Evolutionary conservation across 1,284 basidiomycete genomes (phyloP), one percentile per base, ranked within the genome.

Genomic region (Pterulicium gracile): DNA sequence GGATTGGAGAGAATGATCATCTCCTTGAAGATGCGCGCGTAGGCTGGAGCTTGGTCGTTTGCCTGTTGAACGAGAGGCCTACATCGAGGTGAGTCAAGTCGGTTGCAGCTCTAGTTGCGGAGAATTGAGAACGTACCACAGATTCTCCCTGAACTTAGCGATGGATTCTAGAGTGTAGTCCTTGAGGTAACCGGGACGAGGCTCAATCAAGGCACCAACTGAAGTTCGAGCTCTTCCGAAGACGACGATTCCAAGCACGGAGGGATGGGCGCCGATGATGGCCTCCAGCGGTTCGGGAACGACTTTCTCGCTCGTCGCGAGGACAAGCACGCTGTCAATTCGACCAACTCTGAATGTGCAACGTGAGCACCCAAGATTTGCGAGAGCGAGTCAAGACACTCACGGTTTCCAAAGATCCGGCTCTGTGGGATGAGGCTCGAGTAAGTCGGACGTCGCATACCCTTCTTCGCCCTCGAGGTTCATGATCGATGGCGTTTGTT

Each of bases 1-100:
- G 45, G 42, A 1, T 54, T 54, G 0, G 60, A 52, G 24, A 68
- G 47, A 1, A 68, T 44, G 18, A 69, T 63, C 63, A 68, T 65
- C 44, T 67, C 68, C 46, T 68, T 67, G 54, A 63, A 68, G 18
- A 72, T 63, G 23, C 65, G 54, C 44, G 65, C 66, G 50, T 65
- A 67, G 0, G 59, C 57, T 5, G 68, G 68, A 2, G 60, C 61
- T 13, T 51, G 51, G 35, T 53, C 56, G 50, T 72, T 72, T 0
- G 68, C 70, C 42, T 67, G 63, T 41, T 69, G 63, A n/a, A 73
- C 58, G 1, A 55, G 52, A 0, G 59, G 54, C 61, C 61, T 65
- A 46, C 21, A 46, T 20, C 35, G 27, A 34, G 27, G 10, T 10
- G 15, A 34, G 10, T 34, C 27, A 34, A 34, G 15, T 10, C 27